Base-by-base conservation (phyloP, 768 basidiomycete species). In the Tulasnella sp. region DNA sequence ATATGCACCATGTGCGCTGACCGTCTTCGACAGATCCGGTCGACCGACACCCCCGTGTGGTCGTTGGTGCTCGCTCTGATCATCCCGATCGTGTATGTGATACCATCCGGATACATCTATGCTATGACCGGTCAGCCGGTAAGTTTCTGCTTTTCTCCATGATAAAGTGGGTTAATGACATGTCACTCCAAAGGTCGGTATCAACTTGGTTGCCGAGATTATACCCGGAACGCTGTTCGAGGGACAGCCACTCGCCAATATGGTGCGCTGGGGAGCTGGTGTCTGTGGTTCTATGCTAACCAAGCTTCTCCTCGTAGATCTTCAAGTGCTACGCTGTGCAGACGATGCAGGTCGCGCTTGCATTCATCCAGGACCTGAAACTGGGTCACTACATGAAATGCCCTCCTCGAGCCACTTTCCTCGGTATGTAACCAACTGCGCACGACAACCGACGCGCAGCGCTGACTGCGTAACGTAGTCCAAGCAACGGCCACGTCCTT, bases 21-120 rank as follows among this genome's bases (percentile, higher is more conserved):
- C 19, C 23, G 6, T 11, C n/a, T 29, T 5, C 11, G 5, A 29
- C 49, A 73, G 70, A 64, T 68, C 7, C 73, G 66, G 57, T 78
- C 70, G 0, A 90, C 88, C 1, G 74, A 77, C 36, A 74, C 94
- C 25, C 75, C 75, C 0, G 69, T 75, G 6, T 77, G 73, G 70
- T 65, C 67, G 0, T 65, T 74, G 14, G 6, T 73, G 25, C 29
- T 76, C 3, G 59, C 71, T 1, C 42, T 75, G 8, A 6, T 69
- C 2, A 37, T 76, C 2, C 68, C 71, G 0, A 61, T 67, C 32
- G 58, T 75, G 23, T 77, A 76, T 55, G 59, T 73, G 43, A 42
- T 77, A 0, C 75, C 75, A 0, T 68, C 69, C 0, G 71, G 73
- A 0, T 74, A 72, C 63, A 68, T 77, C 48, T 75, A 65, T 54